phyloP scores from a whole-genome alignment of 2,329 filamentous ascomycete genomes.

The Cadophora malorum region DNA sequence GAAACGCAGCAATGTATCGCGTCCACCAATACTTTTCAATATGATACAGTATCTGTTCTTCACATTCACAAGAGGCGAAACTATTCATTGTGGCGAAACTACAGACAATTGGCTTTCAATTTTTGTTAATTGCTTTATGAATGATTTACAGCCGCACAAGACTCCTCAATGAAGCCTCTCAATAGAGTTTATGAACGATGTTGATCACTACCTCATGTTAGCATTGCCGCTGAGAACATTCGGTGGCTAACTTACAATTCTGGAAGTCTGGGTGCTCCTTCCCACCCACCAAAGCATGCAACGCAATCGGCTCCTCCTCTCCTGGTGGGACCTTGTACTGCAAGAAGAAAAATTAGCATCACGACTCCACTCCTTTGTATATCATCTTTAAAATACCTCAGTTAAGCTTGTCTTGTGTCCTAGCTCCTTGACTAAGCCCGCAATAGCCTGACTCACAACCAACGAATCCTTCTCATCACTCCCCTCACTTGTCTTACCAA shows the following conservation, averaged over 20 bases:
- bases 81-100: too few relatives aligned
- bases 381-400: too few relatives aligned
- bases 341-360: too few relatives aligned
- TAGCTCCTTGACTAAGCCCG: constrained; percentile 51
- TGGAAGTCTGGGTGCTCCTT: constrained; percentile 34
- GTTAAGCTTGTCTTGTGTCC: constrained; percentile 53
- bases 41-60: neutral
- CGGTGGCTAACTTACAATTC: constrained; percentile 20
- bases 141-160: neutral
- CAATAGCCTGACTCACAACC: constrained; percentile 52
- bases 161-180: neutral
- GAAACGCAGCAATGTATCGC: neutral
- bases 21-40: neutral
- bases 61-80: neutral
- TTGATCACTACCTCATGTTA: constrained; percentile 29
- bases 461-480: constrained; percentile 51
- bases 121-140: too few relatives aligned
- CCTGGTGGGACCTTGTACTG: constrained; percentile 36
- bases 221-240: neutral
- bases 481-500: constrained; percentile 48
- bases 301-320: constrained; percentile 33
- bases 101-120: too few relatives aligned
- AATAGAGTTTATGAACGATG: constrained; percentile 33
- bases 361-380: too few relatives aligned
- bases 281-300: constrained; percentile 32